Evolutionary conservation across 148 eudicot species (phyloP).

Genomic region (Nyssa sinensis): DNA sequence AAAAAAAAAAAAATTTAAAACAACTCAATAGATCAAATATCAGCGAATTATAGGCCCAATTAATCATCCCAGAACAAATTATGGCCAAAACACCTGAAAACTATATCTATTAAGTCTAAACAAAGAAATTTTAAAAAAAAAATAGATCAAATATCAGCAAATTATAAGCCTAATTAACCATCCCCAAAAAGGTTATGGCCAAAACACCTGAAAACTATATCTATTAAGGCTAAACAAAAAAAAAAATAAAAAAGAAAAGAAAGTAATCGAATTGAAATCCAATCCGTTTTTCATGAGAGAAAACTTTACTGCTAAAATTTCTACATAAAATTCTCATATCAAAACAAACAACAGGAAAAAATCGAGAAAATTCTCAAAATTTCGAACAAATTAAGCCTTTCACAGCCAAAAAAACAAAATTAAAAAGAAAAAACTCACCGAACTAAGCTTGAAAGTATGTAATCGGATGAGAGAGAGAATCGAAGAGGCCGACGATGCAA

Average conservation of each 20-base stretch:
- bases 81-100: background rate
- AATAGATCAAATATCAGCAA: background rate
- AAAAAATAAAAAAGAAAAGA: background rate
- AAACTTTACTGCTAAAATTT: background rate
- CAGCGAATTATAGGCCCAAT: background rate
- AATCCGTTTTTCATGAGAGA: background rate
- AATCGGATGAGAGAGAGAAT: constrained; percentile 15
- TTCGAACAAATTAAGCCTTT: background rate
- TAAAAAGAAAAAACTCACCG: constrained; percentile 26
- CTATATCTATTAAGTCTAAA: background rate
- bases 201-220: background rate
- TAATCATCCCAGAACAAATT: no score
- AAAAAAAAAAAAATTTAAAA: background rate
- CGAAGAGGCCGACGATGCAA: background rate
- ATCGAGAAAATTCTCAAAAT: no score
- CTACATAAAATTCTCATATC: background rate
- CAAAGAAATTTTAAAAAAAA: background rate
- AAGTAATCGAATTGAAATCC: background rate
- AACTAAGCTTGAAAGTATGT: constrained; percentile 15
- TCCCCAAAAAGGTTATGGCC: no score
- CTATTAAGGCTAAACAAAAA: background rate
- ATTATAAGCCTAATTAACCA: no score
- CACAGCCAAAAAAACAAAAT: constrained; percentile 9
- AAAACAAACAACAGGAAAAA: background rate
- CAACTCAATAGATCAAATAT: background rate